Conservation (phyloP, 1,284 basidiomycete genomes). For the Ustilago cynodontis region DNA sequence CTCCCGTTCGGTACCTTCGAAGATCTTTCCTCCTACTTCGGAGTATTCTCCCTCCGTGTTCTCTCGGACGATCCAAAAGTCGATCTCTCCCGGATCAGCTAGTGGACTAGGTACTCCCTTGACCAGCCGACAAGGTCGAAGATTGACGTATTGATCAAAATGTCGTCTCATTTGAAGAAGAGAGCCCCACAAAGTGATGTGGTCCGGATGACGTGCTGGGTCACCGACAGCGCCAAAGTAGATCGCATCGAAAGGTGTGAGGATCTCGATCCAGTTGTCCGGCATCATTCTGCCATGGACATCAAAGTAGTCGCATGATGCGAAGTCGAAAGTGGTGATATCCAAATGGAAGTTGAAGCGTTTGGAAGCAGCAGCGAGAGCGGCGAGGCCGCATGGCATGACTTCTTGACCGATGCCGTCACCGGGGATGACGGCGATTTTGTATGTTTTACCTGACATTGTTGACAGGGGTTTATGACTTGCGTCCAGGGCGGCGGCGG, state of each 20-base stretch:
- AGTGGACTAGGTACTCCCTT: conserved; percentile 74
- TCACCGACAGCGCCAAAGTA: conserved; percentile 72
- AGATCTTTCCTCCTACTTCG: conserved; percentile 73
- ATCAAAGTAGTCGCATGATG: conserved; percentile 70
- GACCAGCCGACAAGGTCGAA: conserved; percentile 74
- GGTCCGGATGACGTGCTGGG: conserved; percentile 54
- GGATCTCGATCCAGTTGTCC: conserved; percentile 69
- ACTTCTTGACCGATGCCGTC: conserved; percentile 75
- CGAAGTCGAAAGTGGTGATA: conserved; percentile 71
- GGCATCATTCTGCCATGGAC: conserved; percentile 71
- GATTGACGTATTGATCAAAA: conserved; percentile 75
- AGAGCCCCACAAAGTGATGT: conserved; percentile 42
- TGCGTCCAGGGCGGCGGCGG: neutral
- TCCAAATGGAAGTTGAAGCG: conserved; percentile 70
- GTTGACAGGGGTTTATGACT: neutral
- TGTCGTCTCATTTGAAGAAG: conserved; percentile 72
- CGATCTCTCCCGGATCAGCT: conserved; percentile 70
- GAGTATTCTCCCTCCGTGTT: conserved; percentile 76
- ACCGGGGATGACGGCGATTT: conserved; percentile 75
- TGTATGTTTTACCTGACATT: conserved; percentile 64
- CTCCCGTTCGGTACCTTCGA: conserved; percentile 70
- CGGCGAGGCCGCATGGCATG: conserved; percentile 36
- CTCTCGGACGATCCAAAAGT: conserved; percentile 75
- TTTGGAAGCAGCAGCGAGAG: conserved; percentile 60
- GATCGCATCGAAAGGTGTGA: conserved; percentile 70